phyloP scores from a whole-genome alignment of 306 rosid species.

The Sphenostylis stenocarpa region DNA sequence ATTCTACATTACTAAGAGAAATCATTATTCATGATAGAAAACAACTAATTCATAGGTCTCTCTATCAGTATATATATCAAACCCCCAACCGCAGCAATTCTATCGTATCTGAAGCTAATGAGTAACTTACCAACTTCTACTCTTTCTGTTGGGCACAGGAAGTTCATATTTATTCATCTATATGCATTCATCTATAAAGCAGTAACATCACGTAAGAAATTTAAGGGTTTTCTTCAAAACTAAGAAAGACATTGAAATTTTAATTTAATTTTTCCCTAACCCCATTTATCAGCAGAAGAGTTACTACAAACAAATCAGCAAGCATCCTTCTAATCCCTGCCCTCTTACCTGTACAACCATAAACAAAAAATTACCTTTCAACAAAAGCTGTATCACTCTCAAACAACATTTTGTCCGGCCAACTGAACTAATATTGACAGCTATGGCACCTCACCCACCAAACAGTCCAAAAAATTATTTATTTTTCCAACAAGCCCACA shows the following conservation, averaged over 20 bases:
- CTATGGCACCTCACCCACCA: background rate
- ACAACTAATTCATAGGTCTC: background rate
- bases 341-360: background rate
- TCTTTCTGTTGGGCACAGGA: background rate
- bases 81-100: background rate
- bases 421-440: conserved; percentile 7
- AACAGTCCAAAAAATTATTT: background rate
- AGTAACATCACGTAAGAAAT: background rate
- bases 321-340: background rate
- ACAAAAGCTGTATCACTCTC: background rate
- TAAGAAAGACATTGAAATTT: background rate
- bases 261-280: background rate
- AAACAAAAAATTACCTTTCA: conserved; percentile 4
- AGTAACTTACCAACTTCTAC: background rate
- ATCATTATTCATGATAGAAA: background rate
- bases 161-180: background rate
- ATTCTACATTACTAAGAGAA: background rate
- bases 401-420: background rate
- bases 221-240: background rate
- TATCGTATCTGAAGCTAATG: background rate
- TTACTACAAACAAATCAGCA: conserved; percentile 6
- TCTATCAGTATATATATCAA: background rate
- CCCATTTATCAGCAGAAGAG: background rate
- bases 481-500: background rate
- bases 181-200: background rate